Conservation (phyloP, 306 rosid species). For the Fragaria ananassa region DNA sequence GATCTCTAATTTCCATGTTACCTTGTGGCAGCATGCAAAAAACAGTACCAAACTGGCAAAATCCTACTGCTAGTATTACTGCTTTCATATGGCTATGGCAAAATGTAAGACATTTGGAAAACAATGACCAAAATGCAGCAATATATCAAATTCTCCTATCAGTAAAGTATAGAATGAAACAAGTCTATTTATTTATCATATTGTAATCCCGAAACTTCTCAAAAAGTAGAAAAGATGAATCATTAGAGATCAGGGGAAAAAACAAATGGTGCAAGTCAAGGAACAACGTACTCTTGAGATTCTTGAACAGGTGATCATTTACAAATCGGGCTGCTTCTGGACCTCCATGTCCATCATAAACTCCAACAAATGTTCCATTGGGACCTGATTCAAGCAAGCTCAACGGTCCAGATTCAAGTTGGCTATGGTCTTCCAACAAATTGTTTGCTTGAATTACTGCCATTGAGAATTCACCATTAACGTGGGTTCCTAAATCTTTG, state of each 20-base stretch:
- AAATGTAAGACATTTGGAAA: slow-evolving; percentile 1
- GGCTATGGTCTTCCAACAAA: slow-evolving; percentile 91
- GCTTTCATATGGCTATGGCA: background rate
- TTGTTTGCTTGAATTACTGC: slow-evolving; percentile 94
- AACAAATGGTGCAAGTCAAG: slow-evolving; percentile 11
- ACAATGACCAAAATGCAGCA: slow-evolving; percentile 1
- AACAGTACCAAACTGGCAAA: background rate
- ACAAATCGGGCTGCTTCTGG: slow-evolving; percentile 84
- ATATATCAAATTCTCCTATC: background rate
- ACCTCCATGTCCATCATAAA: slow-evolving; percentile 97
- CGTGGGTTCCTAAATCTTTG: slow-evolving; percentile 74
- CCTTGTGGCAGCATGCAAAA: slow-evolving; percentile 5
- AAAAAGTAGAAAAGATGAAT: background rate
- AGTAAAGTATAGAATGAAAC: background rate
- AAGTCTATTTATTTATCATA: background rate
- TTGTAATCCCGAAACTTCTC: background rate
- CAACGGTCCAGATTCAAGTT: slow-evolving; percentile 85
- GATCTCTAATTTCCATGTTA: background rate
- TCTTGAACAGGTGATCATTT: slow-evolving; percentile 55
- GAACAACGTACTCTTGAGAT: slow-evolving; percentile 64
- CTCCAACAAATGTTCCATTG: slow-evolving; percentile 80
- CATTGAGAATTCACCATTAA: slow-evolving; percentile 86
- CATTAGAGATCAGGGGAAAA: background rate
- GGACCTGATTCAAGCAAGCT: slow-evolving; percentile 52
- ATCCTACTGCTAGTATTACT: background rate